These are phyloP conservation scores for Endoconidiophora polonica DNA, from an alignment of 2,329 filamentous ascomycete species.

Conservation along the genomic window DNA sequence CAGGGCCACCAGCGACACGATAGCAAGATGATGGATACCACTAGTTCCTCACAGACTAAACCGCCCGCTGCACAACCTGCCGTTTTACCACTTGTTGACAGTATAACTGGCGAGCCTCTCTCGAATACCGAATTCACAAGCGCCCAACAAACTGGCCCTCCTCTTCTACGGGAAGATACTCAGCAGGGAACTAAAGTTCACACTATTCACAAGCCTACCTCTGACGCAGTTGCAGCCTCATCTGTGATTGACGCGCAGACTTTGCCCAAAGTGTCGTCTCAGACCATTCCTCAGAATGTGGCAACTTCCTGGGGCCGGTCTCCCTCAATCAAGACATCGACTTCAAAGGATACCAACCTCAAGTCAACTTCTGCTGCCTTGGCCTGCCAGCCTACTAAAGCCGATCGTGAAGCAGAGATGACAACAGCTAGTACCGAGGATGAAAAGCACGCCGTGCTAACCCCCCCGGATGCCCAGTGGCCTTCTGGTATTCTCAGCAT, in stretches of 20 bases:
- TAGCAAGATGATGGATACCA: constrained; percentile 3
- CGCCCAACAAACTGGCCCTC: neutral
- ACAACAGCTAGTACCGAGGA: constrained; percentile 21
- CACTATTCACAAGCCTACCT: constrained; percentile 3
- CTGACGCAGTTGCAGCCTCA: constrained; percentile 9
- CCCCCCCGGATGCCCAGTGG: constrained; percentile 91
- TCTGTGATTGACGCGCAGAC: constrained; percentile 3
- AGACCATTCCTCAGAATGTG: constrained; percentile 1
- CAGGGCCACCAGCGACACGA: constrained; percentile 8
- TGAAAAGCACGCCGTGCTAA: constrained; percentile 75
- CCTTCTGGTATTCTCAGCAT: constrained; percentile 78
- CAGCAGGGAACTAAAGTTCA: neutral
- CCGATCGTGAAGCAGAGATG: constrained; percentile 48
- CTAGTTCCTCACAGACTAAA: neutral
- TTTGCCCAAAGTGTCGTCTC: neutral
- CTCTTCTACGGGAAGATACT: neutral
- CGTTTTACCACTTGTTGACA: too few relatives aligned
- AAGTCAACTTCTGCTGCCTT: neutral
- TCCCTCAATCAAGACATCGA: neutral
- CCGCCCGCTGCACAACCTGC: too few relatives aligned
- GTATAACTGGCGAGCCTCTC: too few relatives aligned
- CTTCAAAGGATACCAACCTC: neutral
- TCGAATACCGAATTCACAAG: too few relatives aligned
- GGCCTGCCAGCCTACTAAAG: constrained; percentile 3
- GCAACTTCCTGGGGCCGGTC: neutral